phyloP scores from a whole-genome alignment of 1,139 yeast species.

The Pneumocystis oryctolagi region DNA sequence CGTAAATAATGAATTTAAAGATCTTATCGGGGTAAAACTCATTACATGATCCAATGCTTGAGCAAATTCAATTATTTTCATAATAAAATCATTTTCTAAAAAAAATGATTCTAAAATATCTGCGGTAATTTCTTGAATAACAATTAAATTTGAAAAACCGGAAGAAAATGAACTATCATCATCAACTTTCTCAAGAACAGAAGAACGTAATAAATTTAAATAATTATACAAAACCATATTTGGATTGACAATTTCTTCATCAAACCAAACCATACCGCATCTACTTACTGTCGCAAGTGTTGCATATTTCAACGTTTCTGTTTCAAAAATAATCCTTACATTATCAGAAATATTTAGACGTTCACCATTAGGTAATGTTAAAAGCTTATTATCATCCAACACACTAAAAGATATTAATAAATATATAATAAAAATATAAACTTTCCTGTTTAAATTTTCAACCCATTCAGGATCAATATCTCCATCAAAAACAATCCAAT shows the following conservation, averaged over 20 bases:
- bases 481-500: constrained; percentile 84
- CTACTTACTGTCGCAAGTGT: constrained; percentile 89
- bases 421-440: background rate
- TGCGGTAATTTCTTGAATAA: constrained; percentile 7
- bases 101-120: background rate
- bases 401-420: constrained; percentile 31
- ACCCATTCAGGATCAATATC: constrained; percentile 93
- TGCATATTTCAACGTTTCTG: constrained; percentile 46
- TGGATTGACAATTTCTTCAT: constrained; percentile 25
- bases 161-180: constrained; percentile 19
- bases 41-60: constrained; percentile 36
- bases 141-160: background rate
- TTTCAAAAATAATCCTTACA: constrained; percentile 61
- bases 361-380: constrained; percentile 86
- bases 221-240: constrained; percentile 20
- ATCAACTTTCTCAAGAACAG: constrained; percentile 20
- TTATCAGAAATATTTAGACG: constrained; percentile 52
- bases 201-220: constrained; percentile 15
- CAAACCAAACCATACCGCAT: constrained; percentile 80
- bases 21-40: constrained; percentile 32
- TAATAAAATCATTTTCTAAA: background rate
- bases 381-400: constrained; percentile 66
- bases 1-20: constrained; percentile 29
- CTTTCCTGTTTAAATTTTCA: constrained; percentile 54
- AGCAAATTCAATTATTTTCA: constrained; percentile 18